These are phyloP conservation scores for Cicer cuneatum DNA, from an alignment of 306 rosid genomes.

Conservation along the genomic window DNA sequence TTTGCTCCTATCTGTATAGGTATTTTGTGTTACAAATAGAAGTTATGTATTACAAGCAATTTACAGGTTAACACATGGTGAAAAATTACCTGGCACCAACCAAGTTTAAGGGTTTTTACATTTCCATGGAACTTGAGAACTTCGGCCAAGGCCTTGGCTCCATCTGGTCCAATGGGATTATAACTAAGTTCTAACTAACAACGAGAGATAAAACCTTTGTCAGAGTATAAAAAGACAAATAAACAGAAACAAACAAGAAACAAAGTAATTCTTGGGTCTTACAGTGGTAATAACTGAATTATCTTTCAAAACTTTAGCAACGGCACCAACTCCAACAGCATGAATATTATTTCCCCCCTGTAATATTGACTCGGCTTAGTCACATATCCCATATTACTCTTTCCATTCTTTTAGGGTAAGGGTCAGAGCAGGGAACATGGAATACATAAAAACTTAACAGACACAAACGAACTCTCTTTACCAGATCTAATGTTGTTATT, in stretches of 20 bases:
- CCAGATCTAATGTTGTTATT: constrained; percentile 81
- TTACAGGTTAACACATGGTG: constrained; percentile 29
- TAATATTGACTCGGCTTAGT: constrained; percentile 43
- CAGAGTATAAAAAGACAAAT: constrained; percentile 28
- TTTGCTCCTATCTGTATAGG: constrained; percentile 85
- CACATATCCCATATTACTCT: constrained; percentile 40
- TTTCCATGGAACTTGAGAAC: constrained; percentile 91
- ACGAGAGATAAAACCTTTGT: constrained; percentile 33
- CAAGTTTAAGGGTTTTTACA: constrained; percentile 85
- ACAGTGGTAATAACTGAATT: constrained; percentile 79
- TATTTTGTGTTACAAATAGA: constrained; percentile 25
- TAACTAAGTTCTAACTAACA: constrained; percentile 89
- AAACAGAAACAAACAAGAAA: constrained; percentile 34
- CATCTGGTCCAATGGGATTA: constrained; percentile 97
- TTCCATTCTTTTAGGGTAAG: not conserved
- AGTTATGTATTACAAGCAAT: constrained; percentile 20
- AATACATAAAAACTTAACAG: constrained; percentile 17
- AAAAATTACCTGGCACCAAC: constrained; percentile 95
- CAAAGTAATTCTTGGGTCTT: constrained; percentile 45
- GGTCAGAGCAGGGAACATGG: not conserved
- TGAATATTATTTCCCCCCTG: constrained; percentile 97
- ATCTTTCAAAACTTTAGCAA: constrained; percentile 87
- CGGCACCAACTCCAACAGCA: constrained; percentile 63
- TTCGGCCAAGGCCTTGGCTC: constrained; percentile 90
- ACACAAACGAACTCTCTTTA: constrained; percentile 46